Evolutionary conservation across 2,329 filamentous ascomycete genomes (phyloP), one percentile per base, ranked within the genome.

Genomic region (Fusarium verticillioides): DNA sequence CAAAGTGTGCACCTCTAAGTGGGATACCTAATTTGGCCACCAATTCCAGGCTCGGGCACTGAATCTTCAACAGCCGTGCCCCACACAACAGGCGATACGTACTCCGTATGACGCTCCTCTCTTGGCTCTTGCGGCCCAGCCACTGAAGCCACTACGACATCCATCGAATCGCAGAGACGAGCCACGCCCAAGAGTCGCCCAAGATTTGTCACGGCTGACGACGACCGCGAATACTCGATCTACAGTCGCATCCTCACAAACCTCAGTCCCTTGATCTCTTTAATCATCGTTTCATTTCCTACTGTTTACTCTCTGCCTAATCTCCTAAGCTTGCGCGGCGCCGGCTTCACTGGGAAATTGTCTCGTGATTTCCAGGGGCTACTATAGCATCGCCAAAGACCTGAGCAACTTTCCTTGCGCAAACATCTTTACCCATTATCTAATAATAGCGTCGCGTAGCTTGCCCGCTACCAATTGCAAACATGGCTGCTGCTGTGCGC

Each of bases 401-500:
- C 56, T 42, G 37, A 73, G 52, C 42, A 49, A 66, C 40, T 57
- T 46, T 60, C 37, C 44, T 60, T 43, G 56, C 50, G 50, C 68
- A 74, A 65, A 47, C 39, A 62, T 47, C 49, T 43, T 11, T 52
- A 53, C 43, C n/a, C 28, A 23, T 23, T 64, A 61, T 54, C 40
- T 37, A 60, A 36, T 54, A 61, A 63, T 52, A 67, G 53, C 60
- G 47, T 68, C 57, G 61, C 66, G 70, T 72, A 69, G 61, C 64
- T 67, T 54, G 30, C 69, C 69, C 64, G 69, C 63, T 46, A 63
- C 36, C 56, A 66, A 69, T 72, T 65, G 74, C 57, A 75, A 79
- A 75, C 71, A 78, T 80, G 70, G 73, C 77, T 65, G 74, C 80
- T 54, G 73, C 79, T 57, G 73, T 82, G 60, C 80, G 81, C 50